Evolutionary conservation across 129 eudicot species (phyloP), one percentile per base, ranked within the genome.

Genomic region (Solidago caesia): DNA sequence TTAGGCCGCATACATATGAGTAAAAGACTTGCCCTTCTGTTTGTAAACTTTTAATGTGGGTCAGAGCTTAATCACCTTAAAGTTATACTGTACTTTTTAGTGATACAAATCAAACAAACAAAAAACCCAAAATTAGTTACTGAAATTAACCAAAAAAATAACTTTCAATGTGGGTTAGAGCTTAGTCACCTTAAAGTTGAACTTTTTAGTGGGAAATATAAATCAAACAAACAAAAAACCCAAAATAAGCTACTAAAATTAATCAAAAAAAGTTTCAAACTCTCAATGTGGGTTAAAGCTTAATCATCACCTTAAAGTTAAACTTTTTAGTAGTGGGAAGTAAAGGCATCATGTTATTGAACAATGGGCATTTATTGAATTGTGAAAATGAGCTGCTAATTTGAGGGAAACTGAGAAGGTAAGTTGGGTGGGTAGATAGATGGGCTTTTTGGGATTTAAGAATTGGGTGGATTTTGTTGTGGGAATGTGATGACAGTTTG

Each of bases 281-380:
- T 12, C 21, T 12, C 48, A 56, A 79, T 72, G 82, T 44, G 27
- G 69, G 83, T 55, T 46, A 5, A 5, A 5, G 45, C 46, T 57
- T 39, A 73, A 12, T 63, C 15, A 47, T 56, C 68, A 87, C 92
- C 87, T 85, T 85, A 43, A 73, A 55, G 48, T 65, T 70, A 39
- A 75, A 42, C 69, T 64, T 76, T 60, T 55, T 77, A 16, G 68
- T 77, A 16, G 68, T 26, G 12, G 75, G 44, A 52, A 77, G 2
- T 16, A 63, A 75, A 15, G 75, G 75, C 81, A 75, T 53, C 13
- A 41, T 79, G 66, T 53, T 76, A 26, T 59, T 42, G 60, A 76
- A 70, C 73, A 71, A 60, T 7, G 77, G 47, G 56, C 42, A 43
- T 61, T 55, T 61, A 77, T 44, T 68, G 16, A 41, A 42, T 43